Conservation (phyloP, 1,284 basidiomycete genomes). For the Fistulina hepatica region DNA sequence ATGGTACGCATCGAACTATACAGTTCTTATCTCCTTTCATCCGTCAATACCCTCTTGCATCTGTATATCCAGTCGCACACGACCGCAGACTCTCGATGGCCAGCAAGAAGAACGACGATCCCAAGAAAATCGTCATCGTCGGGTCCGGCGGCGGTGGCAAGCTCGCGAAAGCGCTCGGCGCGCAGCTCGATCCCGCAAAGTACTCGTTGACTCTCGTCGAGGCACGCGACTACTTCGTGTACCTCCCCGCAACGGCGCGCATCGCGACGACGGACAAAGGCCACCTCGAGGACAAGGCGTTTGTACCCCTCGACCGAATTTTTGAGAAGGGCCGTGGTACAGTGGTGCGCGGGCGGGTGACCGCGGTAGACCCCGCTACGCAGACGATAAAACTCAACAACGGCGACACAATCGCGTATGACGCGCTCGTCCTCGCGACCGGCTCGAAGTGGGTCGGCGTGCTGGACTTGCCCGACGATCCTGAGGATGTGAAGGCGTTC, state of each 20-base stretch:
- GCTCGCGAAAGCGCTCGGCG: slow-evolving; percentile 26
- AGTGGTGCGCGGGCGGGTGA: slow-evolving; percentile 33
- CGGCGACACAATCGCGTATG: slow-evolving; percentile 40
- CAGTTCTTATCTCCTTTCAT: no score
- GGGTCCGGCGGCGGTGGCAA: slow-evolving; percentile 32
- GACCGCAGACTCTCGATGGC: no score
- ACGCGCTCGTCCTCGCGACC: slow-evolving; percentile 45
- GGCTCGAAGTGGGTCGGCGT: slow-evolving; percentile 46
- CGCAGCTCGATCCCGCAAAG: slow-evolving; percentile 26
- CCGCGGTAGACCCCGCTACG: slow-evolving; percentile 32
- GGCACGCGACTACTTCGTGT: slow-evolving; percentile 26
- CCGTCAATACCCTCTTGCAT: no score
- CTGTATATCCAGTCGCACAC: no score
- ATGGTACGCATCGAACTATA: no score
- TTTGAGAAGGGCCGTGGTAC: slow-evolving; percentile 36
- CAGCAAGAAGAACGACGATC: no score
- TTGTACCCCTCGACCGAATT: slow-evolving; percentile 36
- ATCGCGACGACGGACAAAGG: slow-evolving; percentile 27
- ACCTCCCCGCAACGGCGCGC: slow-evolving; percentile 29
- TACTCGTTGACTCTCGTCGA: slow-evolving; percentile 32
- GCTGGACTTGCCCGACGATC: slow-evolving; percentile 32
- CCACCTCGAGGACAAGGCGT: slow-evolving; percentile 27
- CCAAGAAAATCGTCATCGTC: slow-evolving; percentile 36
- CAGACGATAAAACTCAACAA: slow-evolving; percentile 36
- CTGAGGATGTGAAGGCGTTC: slow-evolving; percentile 28